Conservation (phyloP, 2,329 filamentous ascomycete genomes). For the Myriangium duriaei region DNA sequence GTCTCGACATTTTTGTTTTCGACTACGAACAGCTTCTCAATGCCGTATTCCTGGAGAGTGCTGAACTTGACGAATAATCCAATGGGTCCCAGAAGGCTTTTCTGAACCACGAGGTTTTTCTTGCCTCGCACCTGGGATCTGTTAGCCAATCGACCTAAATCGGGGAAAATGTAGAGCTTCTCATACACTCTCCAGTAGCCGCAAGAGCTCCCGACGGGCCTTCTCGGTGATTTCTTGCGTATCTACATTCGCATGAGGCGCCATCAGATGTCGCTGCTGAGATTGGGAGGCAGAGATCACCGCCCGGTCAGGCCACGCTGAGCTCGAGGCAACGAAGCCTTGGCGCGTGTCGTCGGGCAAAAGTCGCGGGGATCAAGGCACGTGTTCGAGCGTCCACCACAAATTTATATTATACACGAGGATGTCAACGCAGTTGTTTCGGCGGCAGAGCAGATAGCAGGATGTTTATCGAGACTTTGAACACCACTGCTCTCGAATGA, state of each 20-base stretch:
- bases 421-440: too few relatives aligned
- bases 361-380: background rate
- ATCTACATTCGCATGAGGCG: constrained; percentile 44
- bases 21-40: constrained; percentile 93
- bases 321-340: background rate
- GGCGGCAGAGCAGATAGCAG: too few relatives aligned
- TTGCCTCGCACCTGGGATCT: constrained; percentile 78
- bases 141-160: too few relatives aligned
- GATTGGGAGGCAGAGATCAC: background rate
- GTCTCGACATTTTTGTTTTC: constrained; percentile 93
- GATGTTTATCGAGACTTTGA: too few relatives aligned
- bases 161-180: too few relatives aligned
- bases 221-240: constrained; percentile 65
- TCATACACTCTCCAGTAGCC: constrained; percentile 86
- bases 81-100: constrained; percentile 75
- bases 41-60: constrained; percentile 89
- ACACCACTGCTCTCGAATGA: too few relatives aligned
- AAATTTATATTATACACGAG: too few relatives aligned
- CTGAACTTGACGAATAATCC: constrained; percentile 91
- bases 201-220: constrained; percentile 77
- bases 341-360: background rate
- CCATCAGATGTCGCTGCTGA: constrained; percentile 20
- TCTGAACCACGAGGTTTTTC: constrained; percentile 94
- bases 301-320: background rate
- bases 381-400: background rate